These are phyloP conservation scores for Priceomyces haplophilus DNA, from an alignment of 805 yeast species.

Conservation along the genomic window DNA sequence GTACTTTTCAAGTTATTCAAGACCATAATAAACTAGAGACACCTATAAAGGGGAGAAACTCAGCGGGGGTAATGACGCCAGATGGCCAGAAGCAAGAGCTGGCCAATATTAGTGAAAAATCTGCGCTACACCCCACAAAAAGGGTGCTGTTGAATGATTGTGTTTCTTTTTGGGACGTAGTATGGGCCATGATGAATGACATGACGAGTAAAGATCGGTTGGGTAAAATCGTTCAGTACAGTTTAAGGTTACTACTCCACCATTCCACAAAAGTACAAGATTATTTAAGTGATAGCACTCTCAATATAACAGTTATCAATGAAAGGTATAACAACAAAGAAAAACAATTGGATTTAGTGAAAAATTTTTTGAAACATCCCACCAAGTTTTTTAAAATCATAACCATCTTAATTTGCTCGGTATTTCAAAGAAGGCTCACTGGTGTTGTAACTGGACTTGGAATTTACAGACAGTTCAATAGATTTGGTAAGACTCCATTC, in stretches of 20 bases:
- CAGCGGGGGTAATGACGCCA: slow-evolving; percentile 7
- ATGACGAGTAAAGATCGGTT: slow-evolving; percentile 70
- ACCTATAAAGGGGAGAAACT: slow-evolving; percentile 8
- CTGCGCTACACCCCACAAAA: slow-evolving; percentile 6
- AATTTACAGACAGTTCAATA: slow-evolving; percentile 61
- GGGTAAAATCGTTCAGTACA: slow-evolving; percentile 62
- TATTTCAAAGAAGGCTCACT: slow-evolving; percentile 37
- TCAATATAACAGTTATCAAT: slow-evolving; percentile 31
- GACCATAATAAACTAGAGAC: slow-evolving; percentile 13
- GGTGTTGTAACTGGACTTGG: slow-evolving; percentile 49
- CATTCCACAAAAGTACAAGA: slow-evolving; percentile 42
- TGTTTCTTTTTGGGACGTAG: slow-evolving; percentile 38
- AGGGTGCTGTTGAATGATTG: slow-evolving; percentile 2
- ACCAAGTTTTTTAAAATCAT: slow-evolving; percentile 33
- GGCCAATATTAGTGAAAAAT: neutral
- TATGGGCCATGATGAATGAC: slow-evolving; percentile 51
- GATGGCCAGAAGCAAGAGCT: slow-evolving; percentile 3
- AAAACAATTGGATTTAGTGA: slow-evolving; percentile 30
- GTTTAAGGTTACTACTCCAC: slow-evolving; percentile 49
- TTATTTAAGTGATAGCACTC: slow-evolving; percentile 29
- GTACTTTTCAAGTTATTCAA: slow-evolving; percentile 11
- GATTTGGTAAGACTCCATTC: slow-evolving; percentile 72
- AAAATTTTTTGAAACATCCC: slow-evolving; percentile 37
- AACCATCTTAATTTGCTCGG: slow-evolving; percentile 34
- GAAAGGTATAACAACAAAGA: slow-evolving; percentile 29